These are phyloP conservation scores for Terana coerulea DNA, from an alignment of 768 basidiomycete genomes.

Conservation along the genomic window DNA sequence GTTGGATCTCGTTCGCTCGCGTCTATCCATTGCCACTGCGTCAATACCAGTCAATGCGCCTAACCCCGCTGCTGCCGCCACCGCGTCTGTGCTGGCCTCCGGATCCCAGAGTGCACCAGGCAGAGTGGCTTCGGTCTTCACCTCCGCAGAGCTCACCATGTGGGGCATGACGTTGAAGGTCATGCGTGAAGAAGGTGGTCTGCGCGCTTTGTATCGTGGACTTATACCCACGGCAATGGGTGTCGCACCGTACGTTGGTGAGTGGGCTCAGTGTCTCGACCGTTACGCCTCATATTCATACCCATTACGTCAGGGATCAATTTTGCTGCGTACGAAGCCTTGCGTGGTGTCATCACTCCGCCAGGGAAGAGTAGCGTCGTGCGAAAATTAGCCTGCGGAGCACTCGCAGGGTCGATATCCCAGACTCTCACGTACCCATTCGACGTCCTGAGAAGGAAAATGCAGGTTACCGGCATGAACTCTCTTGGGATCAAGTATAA, in stretches of 20 bases:
- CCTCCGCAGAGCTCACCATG: conserved; percentile 60
- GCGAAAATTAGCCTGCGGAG: conserved; percentile 81
- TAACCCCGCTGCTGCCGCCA: conserved; percentile 21
- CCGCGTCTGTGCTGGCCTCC: conserved; percentile 40
- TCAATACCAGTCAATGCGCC: conserved; percentile 43
- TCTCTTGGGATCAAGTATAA: conserved; percentile 61
- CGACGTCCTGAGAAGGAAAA: conserved; percentile 91
- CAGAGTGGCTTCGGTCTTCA: conserved; percentile 34
- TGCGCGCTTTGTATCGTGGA: conserved; percentile 84
- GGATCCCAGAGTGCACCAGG: conserved; percentile 45
- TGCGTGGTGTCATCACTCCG: conserved; percentile 74
- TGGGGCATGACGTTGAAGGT: conserved; percentile 90
- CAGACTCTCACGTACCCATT: conserved; percentile 96
- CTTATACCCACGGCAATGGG: conserved; percentile 81
- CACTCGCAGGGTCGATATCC: conserved; percentile 85
- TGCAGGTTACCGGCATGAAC: conserved; percentile 88
- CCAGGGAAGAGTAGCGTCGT: conserved; percentile 67
- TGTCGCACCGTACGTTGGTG: conserved; percentile 78
- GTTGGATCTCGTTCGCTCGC: conserved; percentile 87
- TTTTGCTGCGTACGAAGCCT: conserved; percentile 89
- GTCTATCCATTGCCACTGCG: conserved; percentile 92
- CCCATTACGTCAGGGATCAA: conserved; percentile 53
- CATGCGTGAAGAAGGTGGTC: conserved; percentile 87
- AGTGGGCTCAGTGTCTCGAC: conserved; percentile 7
- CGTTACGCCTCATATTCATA: conserved; percentile 4